Percentiles rank a stretch among this genome's conserved stretches.
Conservation (phyloP, 257 asterid genomes). For the Scutellaria barbata region DNA sequence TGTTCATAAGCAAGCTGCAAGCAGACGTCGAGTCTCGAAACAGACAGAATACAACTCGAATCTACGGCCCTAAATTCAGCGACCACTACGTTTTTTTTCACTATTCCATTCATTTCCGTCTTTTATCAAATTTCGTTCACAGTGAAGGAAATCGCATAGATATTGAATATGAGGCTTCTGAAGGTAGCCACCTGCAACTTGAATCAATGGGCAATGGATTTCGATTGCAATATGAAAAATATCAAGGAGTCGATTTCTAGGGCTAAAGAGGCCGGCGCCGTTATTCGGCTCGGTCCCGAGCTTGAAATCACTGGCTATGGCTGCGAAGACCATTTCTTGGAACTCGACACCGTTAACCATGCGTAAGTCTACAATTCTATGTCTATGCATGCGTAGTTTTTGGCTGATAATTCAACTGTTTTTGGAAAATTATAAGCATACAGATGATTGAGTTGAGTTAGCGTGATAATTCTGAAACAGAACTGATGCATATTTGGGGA, state of each 20-base stretch:
- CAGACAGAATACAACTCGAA: no score
- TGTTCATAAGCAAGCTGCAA: no score
- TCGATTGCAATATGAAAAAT: slow-evolving; percentile 83
- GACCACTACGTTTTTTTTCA: no score
- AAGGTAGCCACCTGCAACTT: slow-evolving; percentile 92
- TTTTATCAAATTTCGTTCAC: no score
- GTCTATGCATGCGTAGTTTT: slow-evolving; percentile 9
- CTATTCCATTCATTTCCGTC: no score
- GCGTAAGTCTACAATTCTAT: slow-evolving; percentile 59
- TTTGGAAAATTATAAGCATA: no score
- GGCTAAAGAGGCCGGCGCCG: slow-evolving; percentile 92
- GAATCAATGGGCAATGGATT: slow-evolving; percentile 99
- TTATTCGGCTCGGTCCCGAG: slow-evolving; percentile 93
- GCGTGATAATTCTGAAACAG: slow-evolving; percentile 4
- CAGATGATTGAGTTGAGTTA: slow-evolving; percentile 11
- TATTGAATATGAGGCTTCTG: slow-evolving; percentile 74
- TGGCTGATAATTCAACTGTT: slow-evolving; percentile 1
- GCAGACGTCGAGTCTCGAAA: no score
- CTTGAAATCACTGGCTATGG: slow-evolving; percentile 98
- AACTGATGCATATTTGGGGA: no score
- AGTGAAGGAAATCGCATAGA: slow-evolving; percentile 1
- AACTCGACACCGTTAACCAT: slow-evolving; percentile 86
- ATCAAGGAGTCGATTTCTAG: slow-evolving; percentile 76
- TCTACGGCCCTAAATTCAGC: no score
- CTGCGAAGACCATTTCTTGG: slow-evolving; percentile 93